phyloP scores from a whole-genome alignment of 1,284 basidiomycete species.

The Cystobasidium slooffiae region DNA sequence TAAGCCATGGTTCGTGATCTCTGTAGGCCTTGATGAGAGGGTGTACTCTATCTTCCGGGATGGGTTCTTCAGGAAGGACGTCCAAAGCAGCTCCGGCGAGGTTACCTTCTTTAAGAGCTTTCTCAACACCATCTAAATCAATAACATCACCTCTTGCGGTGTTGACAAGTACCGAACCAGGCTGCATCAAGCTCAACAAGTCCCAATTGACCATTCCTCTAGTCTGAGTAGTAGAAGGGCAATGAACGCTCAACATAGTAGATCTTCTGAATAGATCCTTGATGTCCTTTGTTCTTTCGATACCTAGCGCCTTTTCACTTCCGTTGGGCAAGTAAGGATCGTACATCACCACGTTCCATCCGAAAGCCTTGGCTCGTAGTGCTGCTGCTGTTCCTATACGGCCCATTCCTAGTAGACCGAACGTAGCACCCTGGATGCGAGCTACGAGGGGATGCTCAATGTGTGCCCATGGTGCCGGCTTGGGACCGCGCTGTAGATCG shows the following conservation, averaged over 20 bases:
- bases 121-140: conserved; percentile 49
- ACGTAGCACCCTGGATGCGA: conserved; percentile 43
- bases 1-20: conserved; percentile 47
- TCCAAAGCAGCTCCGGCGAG: conserved; percentile 46
- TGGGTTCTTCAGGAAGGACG: conserved; percentile 46
- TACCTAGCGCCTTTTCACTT: conserved; percentile 46
- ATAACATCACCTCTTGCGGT: conserved; percentile 49
- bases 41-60: conserved; percentile 41
- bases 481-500: conserved; percentile 37
- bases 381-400: conserved; percentile 47
- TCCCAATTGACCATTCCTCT: conserved; percentile 44
- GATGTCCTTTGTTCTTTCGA: conserved; percentile 45
- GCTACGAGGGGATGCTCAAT: conserved; percentile 39
- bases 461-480: conserved; percentile 40
- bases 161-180: conserved; percentile 47
- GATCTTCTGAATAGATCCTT: conserved; percentile 49
- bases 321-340: conserved; percentile 42
- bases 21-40: conserved; percentile 50
- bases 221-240: conserved; percentile 49
- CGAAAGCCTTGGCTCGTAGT: conserved; percentile 48
- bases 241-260: conserved; percentile 49
- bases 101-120: conserved; percentile 37
- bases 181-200: conserved; percentile 44
- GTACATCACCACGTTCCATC: conserved; percentile 43
- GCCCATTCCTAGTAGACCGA: conserved; percentile 46